Base-by-base conservation (phyloP, 306 rosid species). In the Erythrophleum fordii region DNA sequence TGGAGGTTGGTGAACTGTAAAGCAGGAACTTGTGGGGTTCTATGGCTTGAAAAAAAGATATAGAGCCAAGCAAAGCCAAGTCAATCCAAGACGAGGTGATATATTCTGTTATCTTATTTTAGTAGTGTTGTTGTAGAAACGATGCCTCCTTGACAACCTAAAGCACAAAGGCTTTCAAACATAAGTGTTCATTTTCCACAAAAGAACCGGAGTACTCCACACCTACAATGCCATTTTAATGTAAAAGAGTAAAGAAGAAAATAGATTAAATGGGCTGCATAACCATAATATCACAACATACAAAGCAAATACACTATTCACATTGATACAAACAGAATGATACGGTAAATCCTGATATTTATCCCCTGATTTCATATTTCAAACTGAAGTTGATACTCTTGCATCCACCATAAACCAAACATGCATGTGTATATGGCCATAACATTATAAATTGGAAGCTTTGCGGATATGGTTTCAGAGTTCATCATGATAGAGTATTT, bases 401-500 rank as follows among this genome's bases (percentile, higher is more conserved):
- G 61, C 69, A 59, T 72, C 76, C 72, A 34, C 56, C 49, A 42
- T 3, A 5, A 11, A 6, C 10, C 2, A 39, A 13, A 61, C 76
- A 69, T 44, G 76, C 72, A 59, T 48, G 51, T 25, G 18, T 80
- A 69, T 13, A 72, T 62, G 39, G 28, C 69, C 34, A 13, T 62
- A 65, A 13, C 28, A 31, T 62, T 72, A 22, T 44, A 31, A 11
- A 71, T 1, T 64, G 16, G n/a, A 22, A 49, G 31, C 66, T 49
- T 80, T 28, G 28, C 4, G 66, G 52, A 11, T 69, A 28, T 73
- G 49, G 61, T 26, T 48, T 85, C 80, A 88, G 59, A 87, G 81
- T 28, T 90, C 97, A 34, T 92, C 91, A 0, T 76, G 81, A 62
- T 79, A 45, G 45, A 76, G 62, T 75, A 75, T 42, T 53, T 79